Percentiles rank a stretch among this genome's conserved stretches.
phyloP scores from a whole-genome alignment of 345 rosid genomes.

The Eucalyptus lansdowneana region DNA sequence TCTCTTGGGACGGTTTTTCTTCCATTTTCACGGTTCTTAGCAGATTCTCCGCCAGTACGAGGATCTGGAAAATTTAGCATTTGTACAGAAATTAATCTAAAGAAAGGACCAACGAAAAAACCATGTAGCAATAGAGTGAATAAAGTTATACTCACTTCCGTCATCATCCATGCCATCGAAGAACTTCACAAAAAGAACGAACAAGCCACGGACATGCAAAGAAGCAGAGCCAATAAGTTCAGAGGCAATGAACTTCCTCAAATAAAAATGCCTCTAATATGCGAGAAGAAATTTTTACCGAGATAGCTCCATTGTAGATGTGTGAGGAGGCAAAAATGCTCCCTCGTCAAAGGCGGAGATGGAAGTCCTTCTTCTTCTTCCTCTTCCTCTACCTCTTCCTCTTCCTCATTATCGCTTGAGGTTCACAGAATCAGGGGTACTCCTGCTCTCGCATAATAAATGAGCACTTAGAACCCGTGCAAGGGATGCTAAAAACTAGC shows the following conservation, averaged over 20 bases:
- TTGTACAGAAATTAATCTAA: conserved; percentile 14
- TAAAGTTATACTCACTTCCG: conserved; percentile 74
- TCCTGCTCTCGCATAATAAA: conserved; percentile 8
- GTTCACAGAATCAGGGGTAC: conserved; percentile 83
- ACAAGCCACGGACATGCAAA: conserved; percentile 4
- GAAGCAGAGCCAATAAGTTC: not conserved
- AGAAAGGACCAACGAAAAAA: conserved; percentile 19
- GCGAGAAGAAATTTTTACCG: conserved; percentile 24
- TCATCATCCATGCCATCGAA: conserved; percentile 94
- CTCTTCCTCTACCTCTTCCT: conserved; percentile 34
- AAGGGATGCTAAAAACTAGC: not conserved
- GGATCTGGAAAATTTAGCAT: conserved; percentile 66
- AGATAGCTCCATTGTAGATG: conserved; percentile 63
- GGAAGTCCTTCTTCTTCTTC: conserved; percentile 92
- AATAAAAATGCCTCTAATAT: not conserved
- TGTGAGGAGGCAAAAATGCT: conserved; percentile 58
- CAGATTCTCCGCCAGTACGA: conserved; percentile 41
- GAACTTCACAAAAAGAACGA: conserved; percentile 39
- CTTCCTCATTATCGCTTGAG: conserved; percentile 72
- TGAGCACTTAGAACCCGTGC: conserved; percentile 1
- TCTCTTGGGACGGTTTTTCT: conserved; percentile 24
- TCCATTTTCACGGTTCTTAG: conserved; percentile 31
- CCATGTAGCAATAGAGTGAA: conserved; percentile 6
- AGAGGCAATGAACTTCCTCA: not conserved
- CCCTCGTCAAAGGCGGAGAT: conserved; percentile 79